Evolutionary conservation across 202 grass and related monocot genomes (phyloP).

Genomic region (Setaria viridis): DNA sequence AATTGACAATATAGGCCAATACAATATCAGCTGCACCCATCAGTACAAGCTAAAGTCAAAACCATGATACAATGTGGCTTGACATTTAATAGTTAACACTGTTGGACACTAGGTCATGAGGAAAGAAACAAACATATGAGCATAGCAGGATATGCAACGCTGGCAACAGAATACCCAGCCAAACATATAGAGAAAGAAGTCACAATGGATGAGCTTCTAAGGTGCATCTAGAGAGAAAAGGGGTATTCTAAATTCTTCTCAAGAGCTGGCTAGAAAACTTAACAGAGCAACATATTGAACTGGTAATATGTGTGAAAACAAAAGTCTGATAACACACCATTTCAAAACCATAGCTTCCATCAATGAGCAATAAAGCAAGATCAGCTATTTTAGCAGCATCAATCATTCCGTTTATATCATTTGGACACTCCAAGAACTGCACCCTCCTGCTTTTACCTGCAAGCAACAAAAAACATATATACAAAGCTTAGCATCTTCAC

Average conservation of each 20-base stretch:
- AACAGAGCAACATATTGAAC: constrained; percentile 34
- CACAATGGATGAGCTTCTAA: not conserved
- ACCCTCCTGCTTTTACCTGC: constrained; percentile 91
- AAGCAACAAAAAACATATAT: constrained; percentile 41
- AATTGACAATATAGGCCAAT: constrained; percentile 15
- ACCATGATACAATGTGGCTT: not conserved
- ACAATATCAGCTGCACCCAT: constrained; percentile 4
- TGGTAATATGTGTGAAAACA: constrained; percentile 42
- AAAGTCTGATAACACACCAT: constrained; percentile 67
- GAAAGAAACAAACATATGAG: constrained; percentile 19
- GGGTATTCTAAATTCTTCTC: constrained; percentile 5
- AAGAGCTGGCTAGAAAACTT: constrained; percentile 3
- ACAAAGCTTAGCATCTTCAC: not conserved
- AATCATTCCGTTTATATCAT: constrained; percentile 98
- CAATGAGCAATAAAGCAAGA: constrained; percentile 91
- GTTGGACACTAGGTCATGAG: not conserved
- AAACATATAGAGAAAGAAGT: constrained; percentile 11
- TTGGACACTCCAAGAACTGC: constrained; percentile 93
- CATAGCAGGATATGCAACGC: not conserved
- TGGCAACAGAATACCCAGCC: not conserved
- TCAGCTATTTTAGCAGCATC: constrained; percentile 99
- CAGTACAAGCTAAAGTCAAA: not conserved
- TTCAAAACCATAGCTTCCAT: constrained; percentile 98
- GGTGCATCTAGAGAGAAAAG: constrained; percentile 10
- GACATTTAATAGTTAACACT: constrained; percentile 2